These are phyloP conservation scores for Penicillium sp. DNA, from an alignment of 2,329 filamentous ascomycete genomes.

Conservation along the genomic window DNA sequence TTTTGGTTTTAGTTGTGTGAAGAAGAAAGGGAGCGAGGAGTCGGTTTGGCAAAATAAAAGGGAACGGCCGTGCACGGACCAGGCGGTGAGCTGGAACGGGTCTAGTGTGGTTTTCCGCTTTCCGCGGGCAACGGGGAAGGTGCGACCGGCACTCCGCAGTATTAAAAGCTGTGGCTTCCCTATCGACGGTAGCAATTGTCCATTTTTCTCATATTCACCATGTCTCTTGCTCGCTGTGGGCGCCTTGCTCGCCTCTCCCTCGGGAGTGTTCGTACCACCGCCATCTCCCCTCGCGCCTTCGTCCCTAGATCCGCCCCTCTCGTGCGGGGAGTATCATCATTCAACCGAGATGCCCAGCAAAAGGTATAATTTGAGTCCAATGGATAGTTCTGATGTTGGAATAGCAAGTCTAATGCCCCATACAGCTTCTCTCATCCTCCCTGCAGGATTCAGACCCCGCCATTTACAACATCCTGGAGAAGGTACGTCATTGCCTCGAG, in stretches of 20 bases:
- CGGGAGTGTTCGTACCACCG: constrained; percentile 24
- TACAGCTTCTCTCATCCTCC: constrained; percentile 73
- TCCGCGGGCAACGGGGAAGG: constrained; percentile 39
- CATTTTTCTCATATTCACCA: constrained; percentile 17
- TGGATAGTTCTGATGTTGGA: neutral
- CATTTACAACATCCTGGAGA: constrained; percentile 87
- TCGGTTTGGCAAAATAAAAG: constrained; percentile 11
- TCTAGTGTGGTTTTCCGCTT: constrained; percentile 31
- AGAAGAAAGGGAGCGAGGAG: constrained; percentile 25
- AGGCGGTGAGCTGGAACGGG: constrained; percentile 21
- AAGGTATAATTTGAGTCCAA: constrained; percentile 31
- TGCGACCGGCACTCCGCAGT: constrained; percentile 14
- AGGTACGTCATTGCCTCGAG: constrained; percentile 57
- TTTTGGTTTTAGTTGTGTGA: constrained; percentile 46
- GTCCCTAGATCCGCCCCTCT: constrained; percentile 27
- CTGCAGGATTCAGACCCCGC: constrained; percentile 83
- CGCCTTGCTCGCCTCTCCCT: constrained; percentile 32
- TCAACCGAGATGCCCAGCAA: constrained; percentile 44
- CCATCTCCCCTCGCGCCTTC: constrained; percentile 24
- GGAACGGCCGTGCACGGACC: constrained; percentile 17
- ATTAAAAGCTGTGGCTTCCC: constrained; percentile 23
- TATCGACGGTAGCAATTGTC: constrained; percentile 17
- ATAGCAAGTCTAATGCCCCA: constrained; percentile 8
- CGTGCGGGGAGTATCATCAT: constrained; percentile 41
- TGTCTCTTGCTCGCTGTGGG: constrained; percentile 42